These are phyloP conservation scores for Coemansia biformis DNA, from an alignment of 192 early-diverging fungal species.

Conservation along the genomic window DNA sequence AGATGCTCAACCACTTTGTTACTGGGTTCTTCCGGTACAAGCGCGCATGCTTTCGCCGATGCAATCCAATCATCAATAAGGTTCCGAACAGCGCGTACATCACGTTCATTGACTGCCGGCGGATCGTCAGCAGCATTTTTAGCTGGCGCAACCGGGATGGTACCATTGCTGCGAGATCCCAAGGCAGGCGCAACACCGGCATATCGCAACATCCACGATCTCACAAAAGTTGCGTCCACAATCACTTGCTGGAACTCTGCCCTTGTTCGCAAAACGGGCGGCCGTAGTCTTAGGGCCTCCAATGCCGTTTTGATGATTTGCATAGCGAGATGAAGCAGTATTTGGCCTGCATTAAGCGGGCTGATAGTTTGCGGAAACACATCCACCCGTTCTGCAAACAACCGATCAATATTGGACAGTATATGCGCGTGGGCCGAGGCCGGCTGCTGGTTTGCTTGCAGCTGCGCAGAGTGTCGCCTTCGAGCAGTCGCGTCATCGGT, in stretches of 20 bases:
- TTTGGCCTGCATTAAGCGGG: slow-evolving; percentile 30
- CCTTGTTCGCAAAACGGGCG: slow-evolving; percentile 5
- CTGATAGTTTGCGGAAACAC: slow-evolving; percentile 28
- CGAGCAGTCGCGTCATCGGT: no score
- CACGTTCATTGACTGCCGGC: slow-evolving; percentile 20
- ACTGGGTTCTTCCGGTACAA: slow-evolving; percentile 8
- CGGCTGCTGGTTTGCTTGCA: no score
- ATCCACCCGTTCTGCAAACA: slow-evolving; percentile 52
- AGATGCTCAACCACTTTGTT: slow-evolving; percentile 11
- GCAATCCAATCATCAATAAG: slow-evolving; percentile 41
- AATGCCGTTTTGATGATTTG: slow-evolving; percentile 43
- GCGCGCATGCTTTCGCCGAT: no score
- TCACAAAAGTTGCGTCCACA: slow-evolving; percentile 36
- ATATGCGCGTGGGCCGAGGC: slow-evolving; percentile 31
- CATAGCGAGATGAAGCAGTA: slow-evolving; percentile 36
- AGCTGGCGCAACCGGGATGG: neutral
- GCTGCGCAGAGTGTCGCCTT: no score
- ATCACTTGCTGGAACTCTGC: slow-evolving; percentile 26
- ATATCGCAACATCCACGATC: slow-evolving; percentile 40
- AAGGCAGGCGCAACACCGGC: slow-evolving; percentile 32
- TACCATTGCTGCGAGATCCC: neutral
- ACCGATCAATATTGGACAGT: slow-evolving; percentile 44
- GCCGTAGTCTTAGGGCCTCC: slow-evolving; percentile 21
- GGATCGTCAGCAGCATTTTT: neutral
- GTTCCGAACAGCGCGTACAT: slow-evolving; percentile 31